Conservation (phyloP, 148 eudicot species). For the Amaranthus hypochondriacus region DNA sequence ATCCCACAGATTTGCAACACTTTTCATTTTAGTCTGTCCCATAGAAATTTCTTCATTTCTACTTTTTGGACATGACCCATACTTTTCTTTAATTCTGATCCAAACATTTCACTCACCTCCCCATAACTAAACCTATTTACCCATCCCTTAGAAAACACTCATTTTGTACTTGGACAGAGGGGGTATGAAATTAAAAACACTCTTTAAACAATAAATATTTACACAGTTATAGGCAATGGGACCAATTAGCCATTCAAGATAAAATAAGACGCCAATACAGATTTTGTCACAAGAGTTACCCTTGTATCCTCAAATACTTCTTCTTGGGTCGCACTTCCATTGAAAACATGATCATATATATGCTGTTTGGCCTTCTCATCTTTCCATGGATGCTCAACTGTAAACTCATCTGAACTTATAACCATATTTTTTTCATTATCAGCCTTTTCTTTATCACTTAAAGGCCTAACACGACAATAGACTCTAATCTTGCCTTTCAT, state of each 20-base stretch:
- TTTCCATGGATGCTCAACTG: constrained; percentile 91
- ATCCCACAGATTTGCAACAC: too few relatives aligned
- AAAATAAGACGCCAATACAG: neutral
- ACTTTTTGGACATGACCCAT: too few relatives aligned
- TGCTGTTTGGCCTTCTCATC: constrained; percentile 88
- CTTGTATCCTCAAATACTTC: constrained; percentile 94
- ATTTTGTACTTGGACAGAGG: too few relatives aligned
- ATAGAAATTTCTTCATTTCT: too few relatives aligned
- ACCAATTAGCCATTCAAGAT: neutral
- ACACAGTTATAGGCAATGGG: neutral
- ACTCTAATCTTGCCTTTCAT: constrained; percentile 99
- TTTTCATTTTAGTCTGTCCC: too few relatives aligned
- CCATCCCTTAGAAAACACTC: too few relatives aligned
- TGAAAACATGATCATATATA: constrained; percentile 88
- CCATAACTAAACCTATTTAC: too few relatives aligned
- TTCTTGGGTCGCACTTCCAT: constrained; percentile 76
- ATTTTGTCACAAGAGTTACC: constrained; percentile 37
- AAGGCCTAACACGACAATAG: constrained; percentile 83
- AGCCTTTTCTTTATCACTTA: constrained; percentile 65
- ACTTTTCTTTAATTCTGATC: too few relatives aligned
- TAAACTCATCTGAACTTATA: constrained; percentile 71
- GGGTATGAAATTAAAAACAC: neutral
- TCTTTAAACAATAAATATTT: neutral
- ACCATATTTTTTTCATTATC: constrained; percentile 58
- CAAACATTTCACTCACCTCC: too few relatives aligned